These are phyloP conservation scores for Candolleomyces aberdarensis DNA, from an alignment of 768 basidiomycete species.

Conservation along the genomic window DNA sequence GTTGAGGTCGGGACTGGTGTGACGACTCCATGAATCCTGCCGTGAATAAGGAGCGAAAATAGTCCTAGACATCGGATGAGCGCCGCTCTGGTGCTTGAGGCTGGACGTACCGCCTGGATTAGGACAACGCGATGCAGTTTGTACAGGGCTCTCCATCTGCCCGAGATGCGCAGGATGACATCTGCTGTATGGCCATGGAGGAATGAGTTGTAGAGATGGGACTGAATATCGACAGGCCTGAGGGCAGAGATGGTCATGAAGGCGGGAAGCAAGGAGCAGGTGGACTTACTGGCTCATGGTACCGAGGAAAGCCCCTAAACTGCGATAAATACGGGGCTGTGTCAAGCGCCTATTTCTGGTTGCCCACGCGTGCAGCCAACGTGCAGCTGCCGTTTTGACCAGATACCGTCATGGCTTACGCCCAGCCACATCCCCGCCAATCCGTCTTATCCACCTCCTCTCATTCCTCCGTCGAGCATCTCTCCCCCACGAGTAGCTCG, in stretches of 20 bases:
- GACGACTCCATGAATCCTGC: constrained; percentile 70
- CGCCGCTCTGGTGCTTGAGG: neutral
- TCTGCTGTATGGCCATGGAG: constrained; percentile 73
- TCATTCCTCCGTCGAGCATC: constrained; percentile 46
- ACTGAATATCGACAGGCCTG: constrained; percentile 58
- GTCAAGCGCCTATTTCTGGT: constrained; percentile 2
- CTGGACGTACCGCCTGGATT: constrained; percentile 67
- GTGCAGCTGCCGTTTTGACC: neutral
- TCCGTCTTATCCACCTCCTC: constrained; percentile 66
- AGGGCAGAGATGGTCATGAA: constrained; percentile 39
- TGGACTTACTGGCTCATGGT: constrained; percentile 2
- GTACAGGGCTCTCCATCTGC: constrained; percentile 70
- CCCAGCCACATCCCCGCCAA: constrained; percentile 64
- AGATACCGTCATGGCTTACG: constrained; percentile 41
- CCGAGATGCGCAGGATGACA: constrained; percentile 66
- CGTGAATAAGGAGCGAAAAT: constrained; percentile 86
- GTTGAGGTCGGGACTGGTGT: constrained; percentile 21
- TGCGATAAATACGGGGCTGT: neutral
- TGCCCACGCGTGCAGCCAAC: neutral
- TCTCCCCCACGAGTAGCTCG: constrained; percentile 57
- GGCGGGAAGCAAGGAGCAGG: constrained; percentile 8
- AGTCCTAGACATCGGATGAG: constrained; percentile 51
- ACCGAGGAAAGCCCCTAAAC: neutral
- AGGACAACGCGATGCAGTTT: constrained; percentile 81
- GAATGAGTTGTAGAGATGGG: constrained; percentile 75